Evolutionary conservation across 2,329 filamentous ascomycete genomes (phyloP), one percentile per base, ranked within the genome.

Genomic region (Cladophialophora immunda): DNA sequence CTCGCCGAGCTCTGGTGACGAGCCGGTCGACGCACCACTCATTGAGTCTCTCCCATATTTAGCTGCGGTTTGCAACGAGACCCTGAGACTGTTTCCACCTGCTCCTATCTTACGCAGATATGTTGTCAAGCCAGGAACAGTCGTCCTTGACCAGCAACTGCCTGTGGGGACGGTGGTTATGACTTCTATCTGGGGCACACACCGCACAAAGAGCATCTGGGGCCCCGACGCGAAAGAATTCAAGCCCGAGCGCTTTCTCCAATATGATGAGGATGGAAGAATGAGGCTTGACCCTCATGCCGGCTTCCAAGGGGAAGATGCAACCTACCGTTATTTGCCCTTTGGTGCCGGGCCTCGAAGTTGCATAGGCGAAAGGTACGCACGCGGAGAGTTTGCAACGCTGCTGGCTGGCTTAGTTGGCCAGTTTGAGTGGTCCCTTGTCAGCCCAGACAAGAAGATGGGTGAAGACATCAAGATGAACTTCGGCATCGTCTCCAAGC

Each of bases 321-420:
- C 85, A 71, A 93, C 92, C 78, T 94, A 89, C 74, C 85, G 87
- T 4, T 89, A 89, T 73, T 76, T 93, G 78, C 92, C 91, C 0
- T 95, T 95, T 77, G 78, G 94, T 70, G 90, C 94, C 76, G 91
- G 92, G 0, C 67, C 70, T 6, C 63, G 72, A 32, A 68, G 64
- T 34, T 75, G 73, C 55, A 74, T 73, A 27, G 73, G 73, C 27
- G 69, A 73, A 58, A 64, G 61, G 22, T 74, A 73, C 79, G 91
- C 94, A 0, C 90, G 88, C 76, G 88, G 90, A 0, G 94, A 97
- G 82, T 92, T 97, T 78, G 92, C 92, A 13, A 94, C 90, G 74
- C 80, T 97, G 68, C 76, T 97, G 58, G 93, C 93, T 27, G 85
- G 87, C 9, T 88, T 91, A 84, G 19, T 94, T 3, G 93, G 93